phyloP scores from a whole-genome alignment of 371 early-diverging fungal species.

The Lichtheimia corymbifera region DNA sequence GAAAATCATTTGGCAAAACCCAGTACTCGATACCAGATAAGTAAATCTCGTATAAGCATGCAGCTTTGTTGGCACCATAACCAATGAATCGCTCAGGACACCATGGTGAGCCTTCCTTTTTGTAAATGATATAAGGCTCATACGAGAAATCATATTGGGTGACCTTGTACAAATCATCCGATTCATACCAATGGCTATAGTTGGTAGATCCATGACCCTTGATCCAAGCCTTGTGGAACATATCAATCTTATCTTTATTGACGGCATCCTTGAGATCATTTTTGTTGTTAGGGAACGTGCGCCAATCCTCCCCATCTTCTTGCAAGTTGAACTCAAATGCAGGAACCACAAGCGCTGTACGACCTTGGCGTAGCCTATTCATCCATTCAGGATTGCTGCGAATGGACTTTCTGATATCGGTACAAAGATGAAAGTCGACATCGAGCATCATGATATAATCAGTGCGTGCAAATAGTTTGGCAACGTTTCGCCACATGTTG shows the following conservation, averaged over 20 bases:
- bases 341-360: constrained; percentile 62
- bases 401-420: constrained; percentile 54
- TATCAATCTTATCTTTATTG: constrained; percentile 48
- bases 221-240: constrained; percentile 64
- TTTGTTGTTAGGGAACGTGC: constrained; percentile 59
- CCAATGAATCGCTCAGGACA: constrained; percentile 77
- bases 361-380: constrained; percentile 43
- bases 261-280: constrained; percentile 41
- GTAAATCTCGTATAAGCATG: constrained; percentile 71
- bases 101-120: constrained; percentile 65
- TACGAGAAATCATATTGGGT: constrained; percentile 64
- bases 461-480: constrained; percentile 67
- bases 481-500: constrained; percentile 75
- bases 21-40: constrained; percentile 67
- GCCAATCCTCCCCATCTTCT: constrained; percentile 56
- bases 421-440: constrained; percentile 71
- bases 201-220: constrained; percentile 70
- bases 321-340: constrained; percentile 66
- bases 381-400: constrained; percentile 41
- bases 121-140: constrained; percentile 69
- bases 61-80: constrained; percentile 76
- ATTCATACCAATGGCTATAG: constrained; percentile 58
- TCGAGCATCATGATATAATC: constrained; percentile 73
- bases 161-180: constrained; percentile 55
- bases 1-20: constrained; percentile 65